These are phyloP conservation scores for Fremontodendron californicum DNA, from an alignment of 345 rosid genomes.

Conservation along the genomic window DNA sequence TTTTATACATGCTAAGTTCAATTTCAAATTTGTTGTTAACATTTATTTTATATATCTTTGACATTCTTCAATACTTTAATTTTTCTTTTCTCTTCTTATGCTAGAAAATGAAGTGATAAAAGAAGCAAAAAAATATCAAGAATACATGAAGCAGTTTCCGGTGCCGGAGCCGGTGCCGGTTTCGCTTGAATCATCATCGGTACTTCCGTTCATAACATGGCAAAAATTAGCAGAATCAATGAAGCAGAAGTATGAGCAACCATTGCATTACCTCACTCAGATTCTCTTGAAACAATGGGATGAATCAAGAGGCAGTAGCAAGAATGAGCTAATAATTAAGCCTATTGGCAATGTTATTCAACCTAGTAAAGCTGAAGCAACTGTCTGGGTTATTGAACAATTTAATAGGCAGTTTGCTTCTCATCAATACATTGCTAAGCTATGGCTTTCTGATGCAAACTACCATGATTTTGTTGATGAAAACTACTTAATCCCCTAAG, in stretches of 20 bases:
- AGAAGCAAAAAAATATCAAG: constrained; percentile 18
- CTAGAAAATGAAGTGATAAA: neutral
- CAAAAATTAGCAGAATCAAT: constrained; percentile 19
- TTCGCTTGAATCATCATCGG: neutral
- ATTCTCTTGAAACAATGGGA: constrained; percentile 23
- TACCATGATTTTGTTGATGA: constrained; percentile 5
- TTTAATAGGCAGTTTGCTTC: constrained; percentile 20
- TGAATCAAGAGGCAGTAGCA: constrained; percentile 17
- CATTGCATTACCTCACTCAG: constrained; percentile 25
- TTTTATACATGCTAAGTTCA: neutral
- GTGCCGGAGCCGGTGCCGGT: neutral
- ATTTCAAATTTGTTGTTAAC: neutral
- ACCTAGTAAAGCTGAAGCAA: constrained; percentile 17
- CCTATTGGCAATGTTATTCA: constrained; percentile 16
- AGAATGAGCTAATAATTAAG: neutral
- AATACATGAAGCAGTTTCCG: constrained; percentile 14
- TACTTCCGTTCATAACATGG: constrained; percentile 7
- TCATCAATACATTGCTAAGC: constrained; percentile 10
- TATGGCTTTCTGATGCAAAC: constrained; percentile 18
- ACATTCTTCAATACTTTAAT: neutral
- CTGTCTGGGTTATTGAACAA: constrained; percentile 23
- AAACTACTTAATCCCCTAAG: neutral
- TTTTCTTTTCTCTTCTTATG: no score
- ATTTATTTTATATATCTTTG: neutral
- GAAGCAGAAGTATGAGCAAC: constrained; percentile 20